phyloP scores from a whole-genome alignment of 73 alveolate species.

The Symbiodinium pilosum region DNA sequence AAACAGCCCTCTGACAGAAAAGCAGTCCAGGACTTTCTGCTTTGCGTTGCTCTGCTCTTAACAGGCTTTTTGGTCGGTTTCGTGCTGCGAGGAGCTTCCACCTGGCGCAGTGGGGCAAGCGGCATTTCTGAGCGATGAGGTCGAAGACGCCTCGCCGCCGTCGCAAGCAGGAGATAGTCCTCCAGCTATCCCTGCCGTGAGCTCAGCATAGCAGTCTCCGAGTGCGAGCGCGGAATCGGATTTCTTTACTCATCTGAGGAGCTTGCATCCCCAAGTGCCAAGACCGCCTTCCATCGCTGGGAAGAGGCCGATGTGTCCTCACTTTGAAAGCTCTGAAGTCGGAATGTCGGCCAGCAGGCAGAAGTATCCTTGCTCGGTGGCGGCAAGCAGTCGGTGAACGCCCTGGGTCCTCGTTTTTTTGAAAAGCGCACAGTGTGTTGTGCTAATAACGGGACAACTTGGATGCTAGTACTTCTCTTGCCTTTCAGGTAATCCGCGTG shows the following conservation, averaged over 20 bases:
- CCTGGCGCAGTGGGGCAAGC: background rate
- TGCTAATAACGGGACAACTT: too few species aligned
- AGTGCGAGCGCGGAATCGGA: background rate
- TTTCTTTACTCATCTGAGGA: background rate
- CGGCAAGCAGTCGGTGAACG: background rate
- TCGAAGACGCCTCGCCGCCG: slow-evolving; percentile 2
- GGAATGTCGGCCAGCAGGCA: background rate
- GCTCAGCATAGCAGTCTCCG: background rate
- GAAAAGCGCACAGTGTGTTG: too few species aligned
- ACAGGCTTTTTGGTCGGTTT: background rate
- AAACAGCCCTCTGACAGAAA: background rate
- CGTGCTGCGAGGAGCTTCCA: background rate
- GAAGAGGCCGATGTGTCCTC: background rate
- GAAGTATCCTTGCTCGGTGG: background rate
- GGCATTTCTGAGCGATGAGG: background rate
- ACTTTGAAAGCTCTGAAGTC: background rate
- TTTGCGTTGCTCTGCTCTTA: background rate
- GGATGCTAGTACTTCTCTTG: too few species aligned
- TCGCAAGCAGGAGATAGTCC: background rate
- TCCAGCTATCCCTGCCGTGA: background rate
- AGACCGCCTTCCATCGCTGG: background rate
- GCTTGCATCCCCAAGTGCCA: background rate
- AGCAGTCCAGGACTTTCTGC: background rate
- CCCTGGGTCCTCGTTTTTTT: too few species aligned
- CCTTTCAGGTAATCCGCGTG: slow-evolving; percentile 59